Conservation (phyloP, 2,329 filamentous ascomycete species). For the Xenoacremonium recifei region DNA sequence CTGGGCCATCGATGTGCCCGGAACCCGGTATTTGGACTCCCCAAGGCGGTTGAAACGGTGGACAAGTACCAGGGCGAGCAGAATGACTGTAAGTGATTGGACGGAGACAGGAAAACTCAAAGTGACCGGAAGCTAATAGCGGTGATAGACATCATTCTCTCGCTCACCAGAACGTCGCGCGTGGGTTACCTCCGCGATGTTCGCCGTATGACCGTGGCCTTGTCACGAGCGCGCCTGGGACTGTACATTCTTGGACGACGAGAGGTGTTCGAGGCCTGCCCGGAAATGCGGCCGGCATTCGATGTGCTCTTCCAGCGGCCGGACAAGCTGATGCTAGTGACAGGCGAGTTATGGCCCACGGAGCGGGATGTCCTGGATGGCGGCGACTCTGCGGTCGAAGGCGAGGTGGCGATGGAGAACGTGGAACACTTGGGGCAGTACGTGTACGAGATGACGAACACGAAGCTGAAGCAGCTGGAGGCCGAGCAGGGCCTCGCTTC, state of each 20-base stretch:
- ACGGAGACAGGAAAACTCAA: background rate
- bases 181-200: constrained; percentile 94
- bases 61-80: constrained; percentile 99
- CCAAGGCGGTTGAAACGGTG: constrained; percentile 87
- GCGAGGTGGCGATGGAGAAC: constrained; percentile 75
- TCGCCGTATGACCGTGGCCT: constrained; percentile 87
- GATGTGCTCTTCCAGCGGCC: constrained; percentile 72
- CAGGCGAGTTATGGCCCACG: constrained; percentile 82
- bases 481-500: constrained; percentile 29
- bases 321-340: constrained; percentile 77
- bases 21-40: constrained; percentile 83
- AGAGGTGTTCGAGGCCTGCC: constrained; percentile 83
- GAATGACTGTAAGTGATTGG: constrained; percentile 81
- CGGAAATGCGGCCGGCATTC: constrained; percentile 86
- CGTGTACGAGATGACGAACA: constrained; percentile 91
- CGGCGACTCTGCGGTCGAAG: constrained; percentile 39
- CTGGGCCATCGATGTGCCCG: constrained; percentile 78
- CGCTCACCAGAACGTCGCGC: constrained; percentile 81
- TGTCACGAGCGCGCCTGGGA: constrained; percentile 88
- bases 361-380: constrained; percentile 48
- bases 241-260: constrained; percentile 89
- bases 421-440: constrained; percentile 96
- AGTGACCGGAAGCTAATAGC: constrained; percentile 17
- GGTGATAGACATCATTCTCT: constrained; percentile 81
- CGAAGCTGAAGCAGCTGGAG: constrained; percentile 50